Conservation (phyloP, 148 eudicot genomes). For the Fallopia convolvulus region DNA sequence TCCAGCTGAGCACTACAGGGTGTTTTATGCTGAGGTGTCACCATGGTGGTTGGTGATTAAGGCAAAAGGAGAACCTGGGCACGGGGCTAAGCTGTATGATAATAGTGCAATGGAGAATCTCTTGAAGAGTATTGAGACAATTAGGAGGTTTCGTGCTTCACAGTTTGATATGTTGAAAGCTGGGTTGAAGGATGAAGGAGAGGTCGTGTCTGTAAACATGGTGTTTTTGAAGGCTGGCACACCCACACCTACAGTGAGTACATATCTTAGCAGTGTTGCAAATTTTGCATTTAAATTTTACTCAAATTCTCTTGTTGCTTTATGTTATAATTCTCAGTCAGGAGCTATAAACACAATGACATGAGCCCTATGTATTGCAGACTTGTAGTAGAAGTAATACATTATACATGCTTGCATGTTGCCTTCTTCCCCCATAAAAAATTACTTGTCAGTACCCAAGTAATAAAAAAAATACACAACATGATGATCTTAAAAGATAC, state of each 20-base stretch:
- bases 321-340: background rate
- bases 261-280: background rate
- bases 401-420: background rate
- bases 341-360: background rate
- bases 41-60: slow-evolving; percentile 93
- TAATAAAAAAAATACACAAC: background rate
- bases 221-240: slow-evolving; percentile 92
- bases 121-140: slow-evolving; percentile 79
- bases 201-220: slow-evolving; percentile 87
- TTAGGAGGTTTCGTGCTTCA: slow-evolving; percentile 75
- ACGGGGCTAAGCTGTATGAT: slow-evolving; percentile 91
- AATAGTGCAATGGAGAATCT: slow-evolving; percentile 91
- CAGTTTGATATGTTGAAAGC: slow-evolving; percentile 93
- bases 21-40: slow-evolving; percentile 73
- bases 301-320: background rate
- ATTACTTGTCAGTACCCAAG: background rate
- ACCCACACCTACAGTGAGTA: slow-evolving; percentile 74
- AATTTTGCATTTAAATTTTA: background rate
- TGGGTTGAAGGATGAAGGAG: slow-evolving; percentile 81
- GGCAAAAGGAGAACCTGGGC: slow-evolving; percentile 90
- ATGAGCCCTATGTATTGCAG: background rate
- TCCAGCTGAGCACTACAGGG: slow-evolving; percentile 58
- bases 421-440: background rate
- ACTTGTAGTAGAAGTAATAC: background rate
- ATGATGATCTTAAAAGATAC: background rate